These are phyloP conservation scores for Phytophthora colocasiae DNA, from an alignment of 352 stramenopile genomes.

Conservation along the genomic window DNA sequence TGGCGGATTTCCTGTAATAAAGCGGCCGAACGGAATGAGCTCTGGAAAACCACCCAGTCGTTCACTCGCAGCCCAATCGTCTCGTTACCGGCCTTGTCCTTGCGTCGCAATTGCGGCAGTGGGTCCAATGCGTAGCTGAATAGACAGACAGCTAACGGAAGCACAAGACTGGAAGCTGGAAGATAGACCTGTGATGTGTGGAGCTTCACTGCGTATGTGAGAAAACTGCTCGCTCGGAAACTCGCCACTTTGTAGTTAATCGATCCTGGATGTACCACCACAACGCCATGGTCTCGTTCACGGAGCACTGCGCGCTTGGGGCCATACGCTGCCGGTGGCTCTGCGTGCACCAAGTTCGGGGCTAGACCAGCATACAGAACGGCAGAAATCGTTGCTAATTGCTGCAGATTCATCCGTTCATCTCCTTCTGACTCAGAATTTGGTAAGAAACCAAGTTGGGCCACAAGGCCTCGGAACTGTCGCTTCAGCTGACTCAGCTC, in stretches of 20 bases:
- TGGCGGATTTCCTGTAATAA: slow-evolving; percentile 60
- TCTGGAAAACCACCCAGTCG: slow-evolving; percentile 73
- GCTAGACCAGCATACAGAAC: slow-evolving; percentile 88
- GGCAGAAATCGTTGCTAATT: slow-evolving; percentile 65
- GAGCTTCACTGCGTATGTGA: slow-evolving; percentile 84
- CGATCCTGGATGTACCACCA: slow-evolving; percentile 75
- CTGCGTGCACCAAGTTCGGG: slow-evolving; percentile 92
- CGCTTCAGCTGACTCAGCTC: slow-evolving; percentile 82
- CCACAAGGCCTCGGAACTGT: slow-evolving; percentile 74
- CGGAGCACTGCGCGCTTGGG: slow-evolving; percentile 46
- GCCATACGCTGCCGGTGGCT: slow-evolving; percentile 39
- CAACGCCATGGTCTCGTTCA: slow-evolving; percentile 52
- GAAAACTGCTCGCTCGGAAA: slow-evolving; percentile 62
- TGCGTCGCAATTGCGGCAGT: slow-evolving; percentile 53
- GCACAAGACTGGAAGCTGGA: slow-evolving; percentile 69
- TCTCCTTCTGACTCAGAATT: neutral
- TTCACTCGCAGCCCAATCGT: slow-evolving; percentile 68
- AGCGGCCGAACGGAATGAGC: slow-evolving; percentile 59
- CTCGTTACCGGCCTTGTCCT: slow-evolving; percentile 36
- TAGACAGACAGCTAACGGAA: slow-evolving; percentile 65
- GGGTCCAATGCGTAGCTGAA: slow-evolving; percentile 76
- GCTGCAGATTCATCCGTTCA: slow-evolving; percentile 52
- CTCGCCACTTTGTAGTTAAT: slow-evolving; percentile 71
- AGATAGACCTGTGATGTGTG: slow-evolving; percentile 88
- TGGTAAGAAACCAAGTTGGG: slow-evolving; percentile 69